Evolutionary conservation across 192 early-diverging fungal genomes (phyloP).

Genomic region (Martensiomyces pterosporus): DNA sequence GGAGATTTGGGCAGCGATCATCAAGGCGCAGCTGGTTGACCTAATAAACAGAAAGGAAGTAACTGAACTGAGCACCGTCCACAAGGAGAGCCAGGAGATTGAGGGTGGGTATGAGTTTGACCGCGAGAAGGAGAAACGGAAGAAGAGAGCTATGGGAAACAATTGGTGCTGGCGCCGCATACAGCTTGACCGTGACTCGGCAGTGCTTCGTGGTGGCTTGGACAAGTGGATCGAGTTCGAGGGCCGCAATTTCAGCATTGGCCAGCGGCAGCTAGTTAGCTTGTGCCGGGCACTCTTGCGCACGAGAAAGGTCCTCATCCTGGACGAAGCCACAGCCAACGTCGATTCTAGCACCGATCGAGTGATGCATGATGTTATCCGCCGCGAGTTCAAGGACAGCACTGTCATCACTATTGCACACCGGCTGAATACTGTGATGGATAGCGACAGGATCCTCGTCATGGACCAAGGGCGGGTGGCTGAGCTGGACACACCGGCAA

Average conservation of each 20-base stretch:
- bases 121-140: no score
- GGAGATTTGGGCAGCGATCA: conserved; percentile 54
- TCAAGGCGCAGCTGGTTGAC: not conserved
- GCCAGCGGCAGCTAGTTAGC: conserved; percentile 72
- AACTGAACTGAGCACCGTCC: no score
- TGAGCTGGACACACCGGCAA: conserved; percentile 55
- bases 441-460: conserved; percentile 55
- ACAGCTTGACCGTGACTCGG: no score
- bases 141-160: conserved; percentile 70
- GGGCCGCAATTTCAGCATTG: conserved; percentile 31
- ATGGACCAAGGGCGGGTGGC: conserved; percentile 54
- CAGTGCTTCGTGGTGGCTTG: no score
- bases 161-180: conserved; percentile 57
- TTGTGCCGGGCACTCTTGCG: conserved; percentile 73
- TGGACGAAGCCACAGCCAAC: conserved; percentile 66
- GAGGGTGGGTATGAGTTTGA: no score
- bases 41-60: not conserved
- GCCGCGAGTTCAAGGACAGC: conserved; percentile 51
- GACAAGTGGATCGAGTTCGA: conserved; percentile 10
- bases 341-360: conserved; percentile 44
- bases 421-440: conserved; percentile 58
- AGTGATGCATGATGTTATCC: conserved; percentile 53
- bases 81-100: no score
- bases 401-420: conserved; percentile 71
- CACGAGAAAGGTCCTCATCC: conserved; percentile 57